Evolutionary conservation across 331 rosid genomes (phyloP), one percentile per base, ranked within the genome.

Genomic region (Phaseolus coccineus): DNA sequence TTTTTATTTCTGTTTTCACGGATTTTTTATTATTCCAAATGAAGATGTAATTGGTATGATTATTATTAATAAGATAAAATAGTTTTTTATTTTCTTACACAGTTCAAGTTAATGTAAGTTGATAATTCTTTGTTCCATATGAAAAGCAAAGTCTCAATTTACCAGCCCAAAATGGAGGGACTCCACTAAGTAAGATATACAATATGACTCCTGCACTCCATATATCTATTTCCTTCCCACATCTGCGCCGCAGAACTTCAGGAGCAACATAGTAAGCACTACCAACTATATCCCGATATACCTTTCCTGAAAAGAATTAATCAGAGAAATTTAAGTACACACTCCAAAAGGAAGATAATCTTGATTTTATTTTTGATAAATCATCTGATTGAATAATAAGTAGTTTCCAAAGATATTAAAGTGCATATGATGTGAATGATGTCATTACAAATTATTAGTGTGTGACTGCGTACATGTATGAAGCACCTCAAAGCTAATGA

Each of bases 111-210:
- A 35, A 42, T 70, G 51, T 56, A 58, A 42, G 69, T 31, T 27
- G 50, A 68, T 57, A 46, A 24, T 76, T 74, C 12, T 35, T 31
- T 39, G 25, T 63, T 14, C 5, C 31, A 50, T 8, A 28, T 30
- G 47, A 68, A 74, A 14, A 70, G 75, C 35, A 53, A 39, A 81
- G 48, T 6, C 22, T 27, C 44, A 14, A 9, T 77, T 87, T 91
- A 95, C 99, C 99, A 46, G 94, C 99, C 99, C 99, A 95, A 87
- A 95, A 95, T 76, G 99, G 99, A 88, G 99, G 99, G 28, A 91
- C 99, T 8, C 99, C 99, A 84, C 99, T 91, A 33, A 95, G 96
- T 85, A 95, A 88, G 86, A 95, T 87, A 77, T 95, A 95, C 80
- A 95, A 66, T 68, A 93, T 95, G 58, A 95, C 93, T 75, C 98